phyloP scores from a whole-genome alignment of 495 filamentous ascomycete genomes.

The Hamigera avellanea region DNA sequence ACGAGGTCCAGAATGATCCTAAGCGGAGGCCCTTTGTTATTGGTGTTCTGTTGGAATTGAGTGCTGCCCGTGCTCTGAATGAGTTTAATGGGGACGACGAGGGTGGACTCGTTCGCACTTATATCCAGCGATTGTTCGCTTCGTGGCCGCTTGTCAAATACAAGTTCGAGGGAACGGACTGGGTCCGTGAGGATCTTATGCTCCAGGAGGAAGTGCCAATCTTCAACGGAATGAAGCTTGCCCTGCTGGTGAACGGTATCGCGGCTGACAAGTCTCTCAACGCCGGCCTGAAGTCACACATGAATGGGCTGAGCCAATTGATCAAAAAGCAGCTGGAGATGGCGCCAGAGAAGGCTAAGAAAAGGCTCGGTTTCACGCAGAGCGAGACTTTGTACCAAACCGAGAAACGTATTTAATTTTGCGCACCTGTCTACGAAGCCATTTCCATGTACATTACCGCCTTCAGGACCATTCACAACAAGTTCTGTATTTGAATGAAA shows the following conservation, averaged over 20 bases:
- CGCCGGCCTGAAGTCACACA: constrained; percentile 8
- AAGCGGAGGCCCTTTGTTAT: constrained; percentile 28
- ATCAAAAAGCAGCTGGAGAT: constrained; percentile 11
- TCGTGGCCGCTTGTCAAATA: constrained; percentile 15
- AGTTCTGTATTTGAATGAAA: constrained; percentile 8
- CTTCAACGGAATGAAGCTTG: constrained; percentile 21
- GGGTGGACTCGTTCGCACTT: constrained; percentile 20
- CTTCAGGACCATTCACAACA: constrained; percentile 2
- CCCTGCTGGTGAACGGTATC: constrained; percentile 11
- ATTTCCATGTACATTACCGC: constrained; percentile 14
- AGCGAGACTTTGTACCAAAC: constrained; percentile 3
- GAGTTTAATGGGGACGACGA: constrained; percentile 18
- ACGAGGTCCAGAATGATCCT: constrained; percentile 13
- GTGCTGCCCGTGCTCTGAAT: constrained; percentile 24
- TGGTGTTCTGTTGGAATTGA: constrained; percentile 33
- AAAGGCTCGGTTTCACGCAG: constrained; percentile 10
- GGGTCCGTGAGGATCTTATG: constrained; percentile 7
- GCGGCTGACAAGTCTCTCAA: constrained; percentile 4
- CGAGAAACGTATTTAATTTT: too few species aligned
- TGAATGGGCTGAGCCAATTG: constrained; percentile 9
- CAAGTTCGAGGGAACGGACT: constrained; percentile 5
- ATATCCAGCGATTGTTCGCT: constrained; percentile 24
- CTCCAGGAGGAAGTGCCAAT: constrained; percentile 20
- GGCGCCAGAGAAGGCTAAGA: constrained; percentile 9
- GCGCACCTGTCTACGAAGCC: not conserved